These are phyloP conservation scores for Colletotrichum sp. DNA, from an alignment of 2,329 filamentous ascomycete species.

Conservation along the genomic window DNA sequence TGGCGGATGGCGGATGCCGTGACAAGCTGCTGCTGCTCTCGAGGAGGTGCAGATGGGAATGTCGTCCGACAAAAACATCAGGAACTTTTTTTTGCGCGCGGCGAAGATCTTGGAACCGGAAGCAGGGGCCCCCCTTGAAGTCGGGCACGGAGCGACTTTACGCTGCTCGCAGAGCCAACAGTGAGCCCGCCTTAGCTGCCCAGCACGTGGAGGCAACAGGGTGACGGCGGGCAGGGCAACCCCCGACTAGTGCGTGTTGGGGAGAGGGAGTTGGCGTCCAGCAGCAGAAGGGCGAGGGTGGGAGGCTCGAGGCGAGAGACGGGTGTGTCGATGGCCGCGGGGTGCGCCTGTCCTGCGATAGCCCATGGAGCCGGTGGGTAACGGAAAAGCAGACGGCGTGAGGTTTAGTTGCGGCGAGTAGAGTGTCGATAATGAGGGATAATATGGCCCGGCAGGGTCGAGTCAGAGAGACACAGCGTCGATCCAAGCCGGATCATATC, in stretches of 20 bases:
- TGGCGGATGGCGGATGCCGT: slow-evolving; percentile 10
- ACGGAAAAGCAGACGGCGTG: slow-evolving; percentile 1
- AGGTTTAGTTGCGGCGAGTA: background rate
- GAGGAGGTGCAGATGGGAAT: slow-evolving; percentile 3
- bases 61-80: slow-evolving; percentile 8
- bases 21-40: slow-evolving; percentile 1
- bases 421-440: background rate
- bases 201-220: slow-evolving; percentile 2
- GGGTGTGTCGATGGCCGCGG: background rate
- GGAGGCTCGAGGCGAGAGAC: background rate
- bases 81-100: slow-evolving; percentile 9
- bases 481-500: slow-evolving; percentile 1
- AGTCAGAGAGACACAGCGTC: background rate
- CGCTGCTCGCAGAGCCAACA: background rate
- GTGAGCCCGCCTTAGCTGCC: background rate
- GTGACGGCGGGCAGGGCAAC: background rate
- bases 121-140: background rate
- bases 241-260: background rate
- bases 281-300: background rate
- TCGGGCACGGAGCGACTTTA: slow-evolving; percentile 5
- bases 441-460: background rate
- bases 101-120: slow-evolving; percentile 9
- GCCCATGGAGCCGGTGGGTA: background rate
- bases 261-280: background rate
- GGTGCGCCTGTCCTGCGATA: background rate